A percentile compares a stretch with the other conserved stretches of the same genome.
Conservation (phyloP, 305 asterid genomes). For the Fraxinus paxiana region DNA sequence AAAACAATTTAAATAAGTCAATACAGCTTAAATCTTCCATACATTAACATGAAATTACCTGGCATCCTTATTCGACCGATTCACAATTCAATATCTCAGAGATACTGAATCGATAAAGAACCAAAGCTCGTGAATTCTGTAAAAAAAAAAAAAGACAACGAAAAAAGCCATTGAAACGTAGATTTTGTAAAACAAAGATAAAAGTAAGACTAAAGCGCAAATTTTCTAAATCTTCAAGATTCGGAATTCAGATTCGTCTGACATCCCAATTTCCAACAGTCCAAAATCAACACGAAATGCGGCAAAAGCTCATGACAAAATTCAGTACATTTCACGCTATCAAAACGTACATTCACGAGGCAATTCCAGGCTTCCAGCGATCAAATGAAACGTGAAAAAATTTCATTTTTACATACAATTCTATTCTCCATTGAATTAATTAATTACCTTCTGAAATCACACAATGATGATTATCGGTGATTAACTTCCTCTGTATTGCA, state of each 20-base stretch:
- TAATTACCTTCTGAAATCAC: conserved; percentile 12
- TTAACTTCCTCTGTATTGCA: conserved; percentile 19
- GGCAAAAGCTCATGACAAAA: conserved; percentile 23
- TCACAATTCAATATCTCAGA: conserved; percentile 23
- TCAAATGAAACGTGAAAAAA: conserved; percentile 12
- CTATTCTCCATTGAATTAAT: background rate
- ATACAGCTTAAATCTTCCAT: background rate
- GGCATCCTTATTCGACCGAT: conserved; percentile 45
- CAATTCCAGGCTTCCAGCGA: conserved; percentile 10
- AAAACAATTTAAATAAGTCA: conserved; percentile 6
- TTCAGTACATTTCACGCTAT: conserved; percentile 23
- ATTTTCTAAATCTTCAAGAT: conserved; percentile 33
- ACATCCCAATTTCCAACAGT: conserved; percentile 21
- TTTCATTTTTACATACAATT: conserved; percentile 15
- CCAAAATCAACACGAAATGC: conserved; percentile 21
- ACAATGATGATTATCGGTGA: conserved; percentile 30
- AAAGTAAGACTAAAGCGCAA: conserved; percentile 22
- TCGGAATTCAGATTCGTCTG: conserved; percentile 22
- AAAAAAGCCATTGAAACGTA: background rate
- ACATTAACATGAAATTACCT: conserved; percentile 36
- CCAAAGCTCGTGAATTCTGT: conserved; percentile 13
- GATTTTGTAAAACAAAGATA: conserved; percentile 17
- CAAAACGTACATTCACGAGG: conserved; percentile 24
- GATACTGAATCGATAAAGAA: conserved; percentile 35
- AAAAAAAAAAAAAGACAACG: background rate